Percentiles rank a stretch among this genome's conserved stretches.
These are phyloP conservation scores for Pseudofabraea citricarpa DNA, from an alignment of 2,329 filamentous ascomycete species.

Conservation along the genomic window DNA sequence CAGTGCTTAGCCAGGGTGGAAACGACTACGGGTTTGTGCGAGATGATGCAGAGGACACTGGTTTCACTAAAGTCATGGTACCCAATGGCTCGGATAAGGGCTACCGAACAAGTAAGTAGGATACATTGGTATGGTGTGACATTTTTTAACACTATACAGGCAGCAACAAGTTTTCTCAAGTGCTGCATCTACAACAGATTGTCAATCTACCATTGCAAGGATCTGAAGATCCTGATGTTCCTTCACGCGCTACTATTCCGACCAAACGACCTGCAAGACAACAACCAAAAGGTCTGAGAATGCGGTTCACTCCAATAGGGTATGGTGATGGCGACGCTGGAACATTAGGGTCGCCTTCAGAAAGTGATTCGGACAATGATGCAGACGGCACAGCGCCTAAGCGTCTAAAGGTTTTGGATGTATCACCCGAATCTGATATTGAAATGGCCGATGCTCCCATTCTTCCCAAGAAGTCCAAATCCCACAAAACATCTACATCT, in stretches of 20 bases:
- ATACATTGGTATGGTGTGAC: neutral
- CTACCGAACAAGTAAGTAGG: conserved; percentile 48
- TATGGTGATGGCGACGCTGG: conserved; percentile 39
- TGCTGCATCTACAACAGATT: conserved; percentile 61
- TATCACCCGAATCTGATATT: conserved; percentile 9
- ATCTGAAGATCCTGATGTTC: conserved; percentile 25
- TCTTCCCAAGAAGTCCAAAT: neutral
- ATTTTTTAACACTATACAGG: conserved; percentile 23
- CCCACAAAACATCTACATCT: neutral
- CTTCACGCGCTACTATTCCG: conserved; percentile 36
- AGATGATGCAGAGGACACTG: conserved; percentile 45
- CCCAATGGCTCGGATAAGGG: conserved; percentile 49
- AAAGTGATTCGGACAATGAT: conserved; percentile 17
- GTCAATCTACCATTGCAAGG: conserved; percentile 44
- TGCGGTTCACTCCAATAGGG: conserved; percentile 65
- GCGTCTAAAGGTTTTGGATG: conserved; percentile 1
- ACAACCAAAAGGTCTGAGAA: conserved; percentile 63
- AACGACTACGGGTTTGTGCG: conserved; percentile 57
- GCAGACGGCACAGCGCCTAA: conserved; percentile 4
- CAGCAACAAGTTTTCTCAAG: conserved; percentile 46
- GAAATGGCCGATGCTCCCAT: conserved; percentile 15
- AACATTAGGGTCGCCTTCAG: conserved; percentile 29
- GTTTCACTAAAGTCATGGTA: conserved; percentile 55
- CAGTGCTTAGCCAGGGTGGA: conserved; percentile 58
- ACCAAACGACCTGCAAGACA: conserved; percentile 49